Conservation (phyloP, 208 protist species). For the Crithidia expoeki region DNA sequence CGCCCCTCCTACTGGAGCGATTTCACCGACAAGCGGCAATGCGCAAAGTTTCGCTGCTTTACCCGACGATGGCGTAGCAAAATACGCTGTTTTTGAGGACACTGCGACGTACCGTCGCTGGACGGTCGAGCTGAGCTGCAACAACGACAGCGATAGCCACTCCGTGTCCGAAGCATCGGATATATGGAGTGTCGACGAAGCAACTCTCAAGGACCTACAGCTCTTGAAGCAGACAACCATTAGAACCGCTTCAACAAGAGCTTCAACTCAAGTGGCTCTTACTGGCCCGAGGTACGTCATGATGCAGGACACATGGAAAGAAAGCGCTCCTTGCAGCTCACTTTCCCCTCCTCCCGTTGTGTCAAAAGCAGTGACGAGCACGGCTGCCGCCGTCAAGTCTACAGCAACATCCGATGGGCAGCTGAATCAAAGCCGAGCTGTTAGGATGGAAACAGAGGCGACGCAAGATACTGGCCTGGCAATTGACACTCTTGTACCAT, state of each 20-base stretch:
- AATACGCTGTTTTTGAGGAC: conserved; percentile 17
- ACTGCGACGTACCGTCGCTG: conserved; percentile 6
- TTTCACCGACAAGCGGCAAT: neutral
- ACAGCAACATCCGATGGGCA: too few relatives aligned
- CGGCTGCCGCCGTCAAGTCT: too few relatives aligned
- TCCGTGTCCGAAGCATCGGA: neutral
- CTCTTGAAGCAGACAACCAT: neutral
- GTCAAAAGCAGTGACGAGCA: too few relatives aligned
- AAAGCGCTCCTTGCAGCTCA: neutral
- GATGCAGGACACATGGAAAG: conserved; percentile 22
- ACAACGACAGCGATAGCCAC: neutral
- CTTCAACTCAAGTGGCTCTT: neutral
- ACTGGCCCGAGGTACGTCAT: conserved; percentile 14
- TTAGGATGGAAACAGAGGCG: too few relatives aligned
- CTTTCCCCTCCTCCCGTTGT: neutral
- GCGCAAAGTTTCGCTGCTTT: too few relatives aligned
- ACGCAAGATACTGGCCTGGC: too few relatives aligned
- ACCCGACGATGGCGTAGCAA: neutral
- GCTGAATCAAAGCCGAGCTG: too few relatives aligned
- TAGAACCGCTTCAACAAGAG: neutral
- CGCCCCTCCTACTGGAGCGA: neutral
- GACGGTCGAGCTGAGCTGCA: conserved; percentile 12
- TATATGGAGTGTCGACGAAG: neutral
- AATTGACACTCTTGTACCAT: too few relatives aligned
- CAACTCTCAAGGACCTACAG: neutral